Evolutionary conservation across 2,329 filamentous ascomycete species (phyloP).

Genomic region (Nothomitra cinnamomea): DNA sequence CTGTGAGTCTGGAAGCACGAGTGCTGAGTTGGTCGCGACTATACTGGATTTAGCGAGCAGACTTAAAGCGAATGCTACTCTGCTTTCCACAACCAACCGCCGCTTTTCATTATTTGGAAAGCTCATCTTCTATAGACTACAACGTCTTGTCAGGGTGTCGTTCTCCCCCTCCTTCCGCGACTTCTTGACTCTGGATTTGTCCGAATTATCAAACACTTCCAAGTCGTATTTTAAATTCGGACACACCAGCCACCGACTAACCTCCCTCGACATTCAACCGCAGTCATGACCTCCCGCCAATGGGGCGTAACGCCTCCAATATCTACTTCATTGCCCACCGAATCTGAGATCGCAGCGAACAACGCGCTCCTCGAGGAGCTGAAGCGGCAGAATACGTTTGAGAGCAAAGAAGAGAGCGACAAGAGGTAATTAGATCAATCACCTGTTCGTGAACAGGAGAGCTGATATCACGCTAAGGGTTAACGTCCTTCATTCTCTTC

Average conservation of each 20-base stretch:
- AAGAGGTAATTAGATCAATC: constrained; percentile 42
- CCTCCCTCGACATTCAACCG: not conserved
- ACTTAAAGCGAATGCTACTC: too few relatives aligned
- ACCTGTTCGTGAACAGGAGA: constrained; percentile 4
- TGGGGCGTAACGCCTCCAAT: constrained; percentile 76
- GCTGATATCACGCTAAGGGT: constrained; percentile 31
- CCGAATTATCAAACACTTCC: too few relatives aligned
- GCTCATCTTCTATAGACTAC: too few relatives aligned
- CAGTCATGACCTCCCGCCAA: constrained; percentile 20
- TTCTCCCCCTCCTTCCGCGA: too few relatives aligned
- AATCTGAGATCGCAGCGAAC: constrained; percentile 59
- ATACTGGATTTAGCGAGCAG: too few relatives aligned
- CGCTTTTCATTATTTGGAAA: too few relatives aligned
- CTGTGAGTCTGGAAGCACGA: too few relatives aligned
- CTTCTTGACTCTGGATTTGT: too few relatives aligned
- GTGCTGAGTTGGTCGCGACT: too few relatives aligned
- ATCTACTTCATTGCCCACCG: constrained; percentile 57
- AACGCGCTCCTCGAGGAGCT: constrained; percentile 69
- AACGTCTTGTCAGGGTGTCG: too few relatives aligned
- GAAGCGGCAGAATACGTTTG: constrained; percentile 81
- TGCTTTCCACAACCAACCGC: too few relatives aligned
- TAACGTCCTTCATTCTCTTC: constrained; percentile 57
- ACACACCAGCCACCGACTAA: not conserved
- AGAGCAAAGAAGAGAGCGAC: constrained; percentile 63
- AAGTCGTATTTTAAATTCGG: not conserved